These are phyloP conservation scores for Allium fistulosum DNA, from an alignment of 106 monocot genomes.

Conservation along the genomic window DNA sequence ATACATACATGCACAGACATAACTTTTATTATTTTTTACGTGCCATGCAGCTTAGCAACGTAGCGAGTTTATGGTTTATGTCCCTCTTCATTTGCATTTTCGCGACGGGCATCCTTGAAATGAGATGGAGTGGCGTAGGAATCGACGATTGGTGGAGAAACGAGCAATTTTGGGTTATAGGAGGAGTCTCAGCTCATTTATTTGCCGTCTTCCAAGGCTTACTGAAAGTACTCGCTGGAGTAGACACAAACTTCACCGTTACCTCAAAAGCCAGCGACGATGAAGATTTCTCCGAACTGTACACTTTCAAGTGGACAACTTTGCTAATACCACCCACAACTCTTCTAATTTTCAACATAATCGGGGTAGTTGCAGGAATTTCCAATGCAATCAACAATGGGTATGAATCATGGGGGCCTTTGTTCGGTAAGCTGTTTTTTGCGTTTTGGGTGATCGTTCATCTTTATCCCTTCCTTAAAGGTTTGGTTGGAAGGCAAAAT, in stretches of 20 bases:
- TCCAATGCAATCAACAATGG: conserved; percentile 76
- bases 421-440: conserved; percentile 46
- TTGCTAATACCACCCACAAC: conserved; percentile 29
- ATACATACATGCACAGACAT: background rate
- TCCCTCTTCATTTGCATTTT: conserved; percentile 45
- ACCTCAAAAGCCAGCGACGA: conserved; percentile 46
- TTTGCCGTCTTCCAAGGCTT: conserved; percentile 71
- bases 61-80: conserved; percentile 46
- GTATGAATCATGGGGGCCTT: conserved; percentile 66
- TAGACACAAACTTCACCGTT: conserved; percentile 76
- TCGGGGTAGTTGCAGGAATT: conserved; percentile 66
- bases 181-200: conserved; percentile 65
- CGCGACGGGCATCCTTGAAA: conserved; percentile 42
- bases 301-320: conserved; percentile 61
- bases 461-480: conserved; percentile 65
- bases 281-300: conserved; percentile 50
- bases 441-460: conserved; percentile 46
- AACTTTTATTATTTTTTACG: background rate
- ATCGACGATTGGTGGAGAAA: conserved; percentile 57
- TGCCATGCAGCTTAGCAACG: conserved; percentile 33
- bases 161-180: conserved; percentile 66
- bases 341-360: conserved; percentile 41
- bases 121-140: conserved; percentile 51
- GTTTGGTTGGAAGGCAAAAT: conserved; percentile 49
- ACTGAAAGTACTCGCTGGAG: conserved; percentile 65